Evolutionary conservation across 768 basidiomycete genomes (phyloP), one percentile per base, ranked within the genome.

Genomic region (Clavulina sp.): DNA sequence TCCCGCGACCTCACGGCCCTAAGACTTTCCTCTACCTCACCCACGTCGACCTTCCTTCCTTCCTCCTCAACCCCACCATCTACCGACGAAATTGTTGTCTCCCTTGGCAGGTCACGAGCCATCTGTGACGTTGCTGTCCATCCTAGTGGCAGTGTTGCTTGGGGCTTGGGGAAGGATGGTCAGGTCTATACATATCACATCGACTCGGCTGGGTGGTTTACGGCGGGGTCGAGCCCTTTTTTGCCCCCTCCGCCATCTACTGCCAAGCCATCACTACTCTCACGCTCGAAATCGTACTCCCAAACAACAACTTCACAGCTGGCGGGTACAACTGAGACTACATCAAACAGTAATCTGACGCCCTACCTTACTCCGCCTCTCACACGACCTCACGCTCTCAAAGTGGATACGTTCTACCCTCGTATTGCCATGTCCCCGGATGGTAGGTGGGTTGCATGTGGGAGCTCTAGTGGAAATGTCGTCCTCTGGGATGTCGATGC

Each of bases 401-500:
- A 38, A 28, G 43, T 40, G 29, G 38, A 24, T 18, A 34, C 52
- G 3, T 55, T 55, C 34, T 55, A 55, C 34, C 16, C 49, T n/a
- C 54, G 54, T 24, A 23, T 53, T 7, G 54, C 54, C 24, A 18
- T 55, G 18, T 46, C 41, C 1, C 54, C 54, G 4, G 52, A 43
- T 29, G 54, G 54, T 6, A 31, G 36, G 26, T 55, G 36, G 38
- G 44, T 55, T 2, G 54, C 54, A 9, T 38, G 24, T 4, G 54
- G 54, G 19, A 54, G 53, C 23, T 52, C 54, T 21, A 50, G 36
- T 18, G 54, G 54, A 13, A 26, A 49, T 18, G 50, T 52, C 23
- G 34, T 53, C 26, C 23, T 52, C 23, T 55, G 54, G 54, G 50
- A 33, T 1, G 30, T 52, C 16, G 48, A 40, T 23, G 28, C 28